A percentile compares a stretch with the other conserved stretches of the same genome.
phyloP scores from a whole-genome alignment of 768 basidiomycete genomes.

The Lactarius quietus region DNA sequence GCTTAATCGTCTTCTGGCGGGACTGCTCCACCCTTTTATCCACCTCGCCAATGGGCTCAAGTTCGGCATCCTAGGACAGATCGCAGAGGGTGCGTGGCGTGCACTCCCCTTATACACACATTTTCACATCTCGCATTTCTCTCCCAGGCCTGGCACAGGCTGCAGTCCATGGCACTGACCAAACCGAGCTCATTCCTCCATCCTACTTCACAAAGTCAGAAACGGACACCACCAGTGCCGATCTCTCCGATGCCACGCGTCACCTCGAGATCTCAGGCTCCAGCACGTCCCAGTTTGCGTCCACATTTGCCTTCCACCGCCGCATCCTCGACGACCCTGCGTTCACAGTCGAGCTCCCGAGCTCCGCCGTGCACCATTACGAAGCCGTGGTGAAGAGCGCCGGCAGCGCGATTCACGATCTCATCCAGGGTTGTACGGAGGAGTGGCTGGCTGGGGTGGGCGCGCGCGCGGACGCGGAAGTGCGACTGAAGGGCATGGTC shows the following conservation, averaged over 20 bases:
- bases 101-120: neutral
- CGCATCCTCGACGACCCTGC: constrained; percentile 50
- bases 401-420: constrained; percentile 24
- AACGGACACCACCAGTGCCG: too few species aligned
- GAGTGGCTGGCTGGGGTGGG: constrained; percentile 5
- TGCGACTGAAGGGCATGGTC: constrained; percentile 46
- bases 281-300: constrained; percentile 7
- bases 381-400: constrained; percentile 16
- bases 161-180: too few species aligned
- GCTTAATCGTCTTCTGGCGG: constrained; percentile 52
- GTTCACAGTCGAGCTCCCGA: constrained; percentile 23
- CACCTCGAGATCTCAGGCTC: neutral
- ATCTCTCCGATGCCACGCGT: too few species aligned
- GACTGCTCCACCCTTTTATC: constrained; percentile 61
- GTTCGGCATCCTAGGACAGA: constrained; percentile 39
- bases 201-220: too few species aligned
- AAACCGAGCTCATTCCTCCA: too few species aligned
- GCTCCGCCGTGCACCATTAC: constrained; percentile 3
- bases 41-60: constrained; percentile 61
- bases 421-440: constrained; percentile 26
- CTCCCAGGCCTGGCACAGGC: constrained; percentile 40
- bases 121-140: neutral
- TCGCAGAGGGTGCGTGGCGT: constrained; percentile 36
- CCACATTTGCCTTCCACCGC: constrained; percentile 44
- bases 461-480: constrained; percentile 8